Base-by-base conservation (phyloP, 257 asterid species). In the Solanum stenotomum region DNA sequence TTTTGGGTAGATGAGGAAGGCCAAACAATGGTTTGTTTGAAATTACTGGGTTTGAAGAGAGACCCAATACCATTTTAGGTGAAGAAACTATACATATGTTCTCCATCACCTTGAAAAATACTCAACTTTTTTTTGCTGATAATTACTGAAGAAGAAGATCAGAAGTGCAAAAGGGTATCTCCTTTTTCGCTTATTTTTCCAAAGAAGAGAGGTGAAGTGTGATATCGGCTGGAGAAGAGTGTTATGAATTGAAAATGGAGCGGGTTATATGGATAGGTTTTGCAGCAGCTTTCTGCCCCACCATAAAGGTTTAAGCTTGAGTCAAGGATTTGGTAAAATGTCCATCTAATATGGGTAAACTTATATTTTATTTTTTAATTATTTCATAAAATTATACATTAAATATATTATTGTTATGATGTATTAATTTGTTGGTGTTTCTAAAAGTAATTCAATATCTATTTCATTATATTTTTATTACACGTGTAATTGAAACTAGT, bases 41-140 rank as follows among this genome's bases (percentile, higher is more conserved):
- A 88, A 93, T 67, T 68, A 84, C 89, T 61, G 93, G 95, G 89
- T 91, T 93, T 70, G 93, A 92, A 34, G 94, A 90, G 38, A 92
- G 70, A 72, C 98, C 98, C 85, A 95, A 79, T 18, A 93, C 93
- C 87, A 92, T 86, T 91, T 94, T 94, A 59, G 98, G 94, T 22
- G 98, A 94, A 85, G 95, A 95, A 87, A 92, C 93, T 33, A 95
- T 84, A 89, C 94, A 89, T 52, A 94, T 86, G 87, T 87, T 95
- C 91, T 96, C 98, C 99, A 96, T 96, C 65, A 42, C 65, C 85
- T 25, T 25, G 12, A 42, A 78, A 25, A 25, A n/a, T 38, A 42
- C 20, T 22, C 34, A 46, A 44, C 49, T 44, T 1, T 0, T 0
- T 2, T 27, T 12, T 38, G 67, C 67, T 42, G 67, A 31, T 78